Evolutionary conservation across 2,329 filamentous ascomycete species (phyloP), one percentile per base, ranked within the genome.

Genomic region (Diplodia intermedia): DNA sequence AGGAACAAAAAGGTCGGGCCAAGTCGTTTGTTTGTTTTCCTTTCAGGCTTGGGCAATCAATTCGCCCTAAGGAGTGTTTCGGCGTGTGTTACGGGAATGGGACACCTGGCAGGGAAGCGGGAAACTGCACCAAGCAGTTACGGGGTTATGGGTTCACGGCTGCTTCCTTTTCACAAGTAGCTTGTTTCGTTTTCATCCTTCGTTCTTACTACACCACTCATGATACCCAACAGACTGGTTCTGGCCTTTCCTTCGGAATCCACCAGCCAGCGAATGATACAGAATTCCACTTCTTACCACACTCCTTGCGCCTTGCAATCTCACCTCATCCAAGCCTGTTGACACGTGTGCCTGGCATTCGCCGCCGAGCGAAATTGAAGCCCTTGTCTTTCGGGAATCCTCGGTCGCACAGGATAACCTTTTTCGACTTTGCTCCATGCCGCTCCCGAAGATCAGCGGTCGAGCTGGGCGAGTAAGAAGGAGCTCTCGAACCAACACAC

Each of bases 171-270:
- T 23, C 26, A 40, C 38, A 33, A 50, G 40, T 50, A 55, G 53
- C n/a, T 50, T 50, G 12, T n/a, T 4, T 62, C 31, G 29, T 50
- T 49, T 33, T 26, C 31, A 6, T 49, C 47, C 9, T 26, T 47
- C 47, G 38, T 49, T 61, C 26, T 62, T 47, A 43, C 38, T 33
- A n/a, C 33, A 43, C 36, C 56, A 29, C 56, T 62, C 31, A 50
- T 62, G 57, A 62, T 62, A 62, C 57, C 57, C 57, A 60, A 50
- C 57, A 62, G 57, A 50, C 57, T 50, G 43, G 57, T 43, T 62
- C 43, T 33, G 40, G 57, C 43, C 36, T 36, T 23, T 60, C 56
- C 43, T 47, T n/a, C 31, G 56, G 57, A 56, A 50, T 49, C 26
- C 31, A 36, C 49, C 57, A 50, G 57, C 43, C 43, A 47, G 43